phyloP scores from a whole-genome alignment of 192 early-diverging fungal genomes.

The Chytriomyces confervae region DNA sequence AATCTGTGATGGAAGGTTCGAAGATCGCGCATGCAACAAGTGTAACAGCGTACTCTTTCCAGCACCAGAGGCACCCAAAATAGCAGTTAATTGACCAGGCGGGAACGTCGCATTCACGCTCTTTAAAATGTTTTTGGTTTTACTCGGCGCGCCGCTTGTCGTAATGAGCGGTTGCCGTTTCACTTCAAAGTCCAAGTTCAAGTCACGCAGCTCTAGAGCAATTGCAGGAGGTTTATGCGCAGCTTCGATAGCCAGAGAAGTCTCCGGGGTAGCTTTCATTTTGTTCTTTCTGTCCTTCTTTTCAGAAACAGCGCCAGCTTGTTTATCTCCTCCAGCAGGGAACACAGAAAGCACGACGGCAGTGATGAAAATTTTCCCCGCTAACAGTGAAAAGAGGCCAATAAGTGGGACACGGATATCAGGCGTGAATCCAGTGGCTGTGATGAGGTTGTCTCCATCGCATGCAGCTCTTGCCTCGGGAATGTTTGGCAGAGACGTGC shows the following conservation, averaged over 20 bases:
- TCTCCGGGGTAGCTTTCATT: background rate
- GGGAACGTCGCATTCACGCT: constrained; percentile 36
- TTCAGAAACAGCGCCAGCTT: constrained; percentile 4
- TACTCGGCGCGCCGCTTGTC: background rate
- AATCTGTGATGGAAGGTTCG: constrained; percentile 32
- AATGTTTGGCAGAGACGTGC: constrained; percentile 25
- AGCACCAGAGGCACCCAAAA: constrained; percentile 54
- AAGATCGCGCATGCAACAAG: constrained; percentile 41
- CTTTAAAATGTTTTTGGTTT: constrained; percentile 40
- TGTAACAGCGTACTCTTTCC: constrained; percentile 55
- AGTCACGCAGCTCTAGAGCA: background rate
- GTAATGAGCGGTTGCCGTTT: background rate
- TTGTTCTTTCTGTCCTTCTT: background rate
- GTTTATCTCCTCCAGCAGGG: background rate
- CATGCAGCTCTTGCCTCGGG: constrained; percentile 32
- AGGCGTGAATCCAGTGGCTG: constrained; percentile 31
- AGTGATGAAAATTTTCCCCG: constrained; percentile 41
- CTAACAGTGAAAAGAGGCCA: constrained; percentile 34
- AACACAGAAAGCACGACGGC: constrained; percentile 28
- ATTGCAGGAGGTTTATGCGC: constrained; percentile 9
- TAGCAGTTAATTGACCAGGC: constrained; percentile 47
- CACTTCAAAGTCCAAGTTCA: background rate
- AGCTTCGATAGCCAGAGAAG: background rate
- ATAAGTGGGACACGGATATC: constrained; percentile 35
- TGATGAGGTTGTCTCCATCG: constrained; percentile 44